Evolutionary conservation across 805 yeast genomes (phyloP).

Genomic region (Candida vartiovaarae): DNA sequence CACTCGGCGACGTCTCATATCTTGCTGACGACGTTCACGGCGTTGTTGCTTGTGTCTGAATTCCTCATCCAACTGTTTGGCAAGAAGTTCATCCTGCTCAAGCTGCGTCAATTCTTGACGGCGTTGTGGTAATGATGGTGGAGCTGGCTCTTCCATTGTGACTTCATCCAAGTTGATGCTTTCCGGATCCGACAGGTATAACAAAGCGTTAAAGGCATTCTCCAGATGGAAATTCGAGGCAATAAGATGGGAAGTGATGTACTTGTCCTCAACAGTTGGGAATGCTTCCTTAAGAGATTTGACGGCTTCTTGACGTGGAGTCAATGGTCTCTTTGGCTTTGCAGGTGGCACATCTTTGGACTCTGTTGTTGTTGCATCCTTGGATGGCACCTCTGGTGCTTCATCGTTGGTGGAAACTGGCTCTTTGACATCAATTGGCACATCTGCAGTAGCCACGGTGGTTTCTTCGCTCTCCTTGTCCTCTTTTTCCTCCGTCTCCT

Average conservation of each 20-base stretch:
- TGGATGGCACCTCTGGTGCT: constrained; percentile 4
- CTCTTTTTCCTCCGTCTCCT: constrained; percentile 4
- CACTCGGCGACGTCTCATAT: constrained; percentile 8
- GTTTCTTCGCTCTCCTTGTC: constrained; percentile 4
- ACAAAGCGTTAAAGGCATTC: constrained; percentile 81
- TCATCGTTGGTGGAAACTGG: constrained; percentile 1
- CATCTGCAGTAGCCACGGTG: neutral
- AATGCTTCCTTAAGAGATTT: constrained; percentile 76
- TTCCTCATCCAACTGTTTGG: constrained; percentile 70
- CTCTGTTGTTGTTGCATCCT: constrained; percentile 1
- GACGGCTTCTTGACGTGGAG: constrained; percentile 48
- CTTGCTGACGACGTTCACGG: constrained; percentile 24
- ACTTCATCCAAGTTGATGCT: constrained; percentile 40
- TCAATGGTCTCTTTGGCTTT: constrained; percentile 52
- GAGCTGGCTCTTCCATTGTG: constrained; percentile 14
- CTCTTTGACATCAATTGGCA: neutral
- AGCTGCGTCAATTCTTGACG: constrained; percentile 19
- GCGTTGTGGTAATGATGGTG: constrained; percentile 30
- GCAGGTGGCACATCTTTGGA: constrained; percentile 32
- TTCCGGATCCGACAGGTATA: constrained; percentile 70
- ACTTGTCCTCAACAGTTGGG: constrained; percentile 66
- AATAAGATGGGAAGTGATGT: constrained; percentile 70
- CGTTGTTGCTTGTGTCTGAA: constrained; percentile 30
- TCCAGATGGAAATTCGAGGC: constrained; percentile 80
- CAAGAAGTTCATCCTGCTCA: constrained; percentile 74